Conservation (phyloP, 352 stramenopile genomes). For the Phytophthora lateralis region DNA sequence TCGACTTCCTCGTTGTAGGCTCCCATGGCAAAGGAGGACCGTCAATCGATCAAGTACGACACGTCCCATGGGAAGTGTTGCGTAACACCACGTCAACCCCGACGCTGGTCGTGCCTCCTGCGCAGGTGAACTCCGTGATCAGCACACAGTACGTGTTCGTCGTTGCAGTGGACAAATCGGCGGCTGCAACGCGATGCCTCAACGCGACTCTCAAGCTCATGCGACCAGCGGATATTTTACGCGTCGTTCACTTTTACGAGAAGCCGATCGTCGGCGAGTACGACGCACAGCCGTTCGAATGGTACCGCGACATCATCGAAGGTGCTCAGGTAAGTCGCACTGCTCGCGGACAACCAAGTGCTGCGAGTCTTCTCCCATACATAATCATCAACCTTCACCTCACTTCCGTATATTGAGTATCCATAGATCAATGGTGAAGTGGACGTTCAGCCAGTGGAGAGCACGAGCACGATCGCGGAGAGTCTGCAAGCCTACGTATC, state of each 20-base stretch:
- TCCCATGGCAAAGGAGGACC: constrained; percentile 65
- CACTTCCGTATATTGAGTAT: not conserved
- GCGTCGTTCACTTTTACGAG: constrained; percentile 69
- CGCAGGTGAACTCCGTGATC: constrained; percentile 51
- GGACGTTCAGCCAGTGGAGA: constrained; percentile 46
- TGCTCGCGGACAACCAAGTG: too few relatives aligned
- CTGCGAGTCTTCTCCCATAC: not conserved
- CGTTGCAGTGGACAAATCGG: constrained; percentile 52
- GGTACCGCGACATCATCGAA: constrained; percentile 41
- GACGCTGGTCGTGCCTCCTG: constrained; percentile 51
- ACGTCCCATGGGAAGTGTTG: constrained; percentile 61
- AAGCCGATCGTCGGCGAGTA: constrained; percentile 45
- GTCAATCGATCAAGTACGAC: constrained; percentile 57
- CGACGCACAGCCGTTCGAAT: constrained; percentile 39
- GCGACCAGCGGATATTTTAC: constrained; percentile 44
- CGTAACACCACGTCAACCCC: constrained; percentile 22
- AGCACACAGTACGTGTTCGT: constrained; percentile 57
- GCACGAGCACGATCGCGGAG: constrained; percentile 48
- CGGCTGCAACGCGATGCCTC: constrained; percentile 35
- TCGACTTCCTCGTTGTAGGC: constrained; percentile 63
- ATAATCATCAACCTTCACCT: not conserved
- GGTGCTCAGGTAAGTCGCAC: constrained; percentile 31
- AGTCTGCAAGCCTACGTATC: constrained; percentile 60
- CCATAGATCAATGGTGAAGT: constrained; percentile 39
- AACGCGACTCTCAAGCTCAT: constrained; percentile 66